phyloP scores from a whole-genome alignment of 2,329 filamentous ascomycete species.

The Pyricularia pennisetigena region DNA sequence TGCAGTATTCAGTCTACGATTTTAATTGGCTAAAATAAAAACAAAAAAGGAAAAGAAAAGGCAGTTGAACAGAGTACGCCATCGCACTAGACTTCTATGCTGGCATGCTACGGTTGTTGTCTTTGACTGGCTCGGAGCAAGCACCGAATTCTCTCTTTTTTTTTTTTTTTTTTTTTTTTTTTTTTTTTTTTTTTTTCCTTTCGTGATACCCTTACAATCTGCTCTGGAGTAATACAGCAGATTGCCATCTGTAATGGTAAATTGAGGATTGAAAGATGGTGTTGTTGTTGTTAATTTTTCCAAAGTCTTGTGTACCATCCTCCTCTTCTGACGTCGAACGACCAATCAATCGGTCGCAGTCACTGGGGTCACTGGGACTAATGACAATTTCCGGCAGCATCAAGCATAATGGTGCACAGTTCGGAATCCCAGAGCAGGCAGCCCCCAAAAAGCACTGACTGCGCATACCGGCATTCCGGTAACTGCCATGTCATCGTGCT shows the following conservation, averaged over 20 bases:
- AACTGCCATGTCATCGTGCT: not conserved
- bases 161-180: not conserved
- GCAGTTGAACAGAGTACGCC: not conserved
- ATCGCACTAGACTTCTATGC: not conserved
- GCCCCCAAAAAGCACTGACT: not conserved
- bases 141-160: not conserved
- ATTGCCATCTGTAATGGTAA: not conserved
- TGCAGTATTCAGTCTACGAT: not conserved
- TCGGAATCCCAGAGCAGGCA: not conserved
- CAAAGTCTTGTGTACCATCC: not conserved
- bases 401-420: not conserved
- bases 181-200: not conserved
- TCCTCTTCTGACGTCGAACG: not conserved
- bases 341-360: not conserved
- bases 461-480: not conserved
- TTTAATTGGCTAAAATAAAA: not conserved
- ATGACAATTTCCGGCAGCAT: not conserved
- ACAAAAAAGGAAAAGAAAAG: not conserved
- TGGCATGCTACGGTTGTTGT: not conserved
- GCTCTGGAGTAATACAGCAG: not conserved
- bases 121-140: not conserved
- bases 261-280: not conserved
- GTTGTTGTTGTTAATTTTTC: not conserved
- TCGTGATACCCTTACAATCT: not conserved
- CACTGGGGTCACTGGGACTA: not conserved